A percentile compares a stretch with the other conserved stretches of the same genome.
These are phyloP conservation scores for Mollisia scopiformis DNA, from an alignment of 2,329 filamentous ascomycete species.

Conservation along the genomic window DNA sequence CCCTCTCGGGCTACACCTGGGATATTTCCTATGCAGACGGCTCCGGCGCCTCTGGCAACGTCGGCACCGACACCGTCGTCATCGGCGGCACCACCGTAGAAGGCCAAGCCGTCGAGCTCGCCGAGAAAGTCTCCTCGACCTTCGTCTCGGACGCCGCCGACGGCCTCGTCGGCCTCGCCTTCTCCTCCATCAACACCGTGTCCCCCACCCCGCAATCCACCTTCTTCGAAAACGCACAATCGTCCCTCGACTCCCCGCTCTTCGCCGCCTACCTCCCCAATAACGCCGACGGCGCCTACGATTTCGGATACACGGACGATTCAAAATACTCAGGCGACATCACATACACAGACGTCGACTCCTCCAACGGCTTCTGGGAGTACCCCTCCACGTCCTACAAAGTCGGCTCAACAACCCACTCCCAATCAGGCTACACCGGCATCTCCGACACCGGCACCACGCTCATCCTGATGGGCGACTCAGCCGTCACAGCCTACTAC, in stretches of 20 bases:
- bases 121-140: constrained; percentile 31
- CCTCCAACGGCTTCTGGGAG: constrained; percentile 55
- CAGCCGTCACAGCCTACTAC: constrained; percentile 42
- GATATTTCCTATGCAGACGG: constrained; percentile 40
- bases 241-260: constrained; percentile 42
- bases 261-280: constrained; percentile 59
- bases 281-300: constrained; percentile 50
- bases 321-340: constrained; percentile 55
- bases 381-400: constrained; percentile 54
- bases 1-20: constrained; percentile 33
- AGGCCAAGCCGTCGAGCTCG: constrained; percentile 36
- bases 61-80: constrained; percentile 38
- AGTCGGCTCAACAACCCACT: constrained; percentile 49
- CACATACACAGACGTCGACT: constrained; percentile 51
- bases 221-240: constrained; percentile 37
- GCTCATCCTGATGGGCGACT: constrained; percentile 40
- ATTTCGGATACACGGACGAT: constrained; percentile 58
- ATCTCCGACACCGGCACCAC: constrained; percentile 47
- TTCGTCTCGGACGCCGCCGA: constrained; percentile 44
- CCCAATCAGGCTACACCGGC: constrained; percentile 37
- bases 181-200: constrained; percentile 37
- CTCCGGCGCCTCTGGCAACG: constrained; percentile 35
- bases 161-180: constrained; percentile 65
- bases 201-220: constrained; percentile 30
- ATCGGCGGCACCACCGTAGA: constrained; percentile 36